phyloP scores from a whole-genome alignment of 2,329 filamentous ascomycete species.

The Penicillium nordicum region DNA sequence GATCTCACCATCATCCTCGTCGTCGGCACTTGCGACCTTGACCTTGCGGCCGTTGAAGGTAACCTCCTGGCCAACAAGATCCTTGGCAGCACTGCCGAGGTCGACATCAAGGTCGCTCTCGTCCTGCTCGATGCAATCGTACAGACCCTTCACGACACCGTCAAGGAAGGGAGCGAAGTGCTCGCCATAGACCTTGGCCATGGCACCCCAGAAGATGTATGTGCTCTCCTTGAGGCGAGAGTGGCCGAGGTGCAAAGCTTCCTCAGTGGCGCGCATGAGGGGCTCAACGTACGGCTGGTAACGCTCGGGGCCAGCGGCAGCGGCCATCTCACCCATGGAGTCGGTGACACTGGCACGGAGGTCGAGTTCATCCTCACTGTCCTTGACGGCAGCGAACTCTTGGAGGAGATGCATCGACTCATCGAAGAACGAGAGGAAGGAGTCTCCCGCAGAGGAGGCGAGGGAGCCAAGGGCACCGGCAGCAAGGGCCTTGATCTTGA shows the following conservation, averaged over 20 bases:
- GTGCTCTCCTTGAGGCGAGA: slow-evolving; percentile 90
- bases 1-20: slow-evolving; percentile 57
- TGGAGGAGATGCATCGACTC: slow-evolving; percentile 87
- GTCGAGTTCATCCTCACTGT: slow-evolving; percentile 83
- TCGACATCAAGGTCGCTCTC: slow-evolving; percentile 77
- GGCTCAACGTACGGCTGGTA: slow-evolving; percentile 91
- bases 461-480: slow-evolving; percentile 88
- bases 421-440: slow-evolving; percentile 88
- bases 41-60: slow-evolving; percentile 79
- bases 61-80: slow-evolving; percentile 72
- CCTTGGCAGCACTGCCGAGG: slow-evolving; percentile 69
- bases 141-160: slow-evolving; percentile 55
- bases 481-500: slow-evolving; percentile 83
- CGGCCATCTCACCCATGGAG: slow-evolving; percentile 87
- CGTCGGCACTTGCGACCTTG: slow-evolving; percentile 67
- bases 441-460: slow-evolving; percentile 75
- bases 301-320: slow-evolving; percentile 76
- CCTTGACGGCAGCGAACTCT: slow-evolving; percentile 79
- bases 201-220: slow-evolving; percentile 93
- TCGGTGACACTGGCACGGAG: slow-evolving; percentile 87
- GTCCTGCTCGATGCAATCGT: slow-evolving; percentile 83
- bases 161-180: slow-evolving; percentile 48
- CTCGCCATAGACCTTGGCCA: slow-evolving; percentile 89
- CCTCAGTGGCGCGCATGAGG: slow-evolving; percentile 88
- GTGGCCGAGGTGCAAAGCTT: slow-evolving; percentile 83